Evolutionary conservation across 2,329 filamentous ascomycete species (phyloP).

Genomic region (Chrysoporthe deuterocubensis): DNA sequence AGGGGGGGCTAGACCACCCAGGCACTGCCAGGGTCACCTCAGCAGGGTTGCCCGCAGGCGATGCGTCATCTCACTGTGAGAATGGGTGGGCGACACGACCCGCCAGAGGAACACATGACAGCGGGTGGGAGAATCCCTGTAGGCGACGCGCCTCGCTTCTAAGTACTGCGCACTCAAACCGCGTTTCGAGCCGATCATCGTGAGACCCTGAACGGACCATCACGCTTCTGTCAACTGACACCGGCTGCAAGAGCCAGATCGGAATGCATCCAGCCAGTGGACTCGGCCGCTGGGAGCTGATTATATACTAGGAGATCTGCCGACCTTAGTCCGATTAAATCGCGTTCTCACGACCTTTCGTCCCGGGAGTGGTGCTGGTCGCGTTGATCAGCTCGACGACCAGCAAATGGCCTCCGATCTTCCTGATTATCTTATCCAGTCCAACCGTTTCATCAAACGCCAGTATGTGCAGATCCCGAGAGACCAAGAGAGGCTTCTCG

Average conservation of each 20-base stretch:
- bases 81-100: not conserved
- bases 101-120: conserved; percentile 19
- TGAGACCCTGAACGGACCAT: not conserved
- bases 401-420: conserved; percentile 24
- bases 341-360: not conserved
- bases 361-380: not conserved
- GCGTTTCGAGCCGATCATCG: conserved; percentile 14
- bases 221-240: not conserved
- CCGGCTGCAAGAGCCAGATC: not conserved
- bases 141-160: conserved; percentile 13
- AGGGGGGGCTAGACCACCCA: not conserved
- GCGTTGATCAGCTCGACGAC: not conserved
- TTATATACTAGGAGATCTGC: not conserved
- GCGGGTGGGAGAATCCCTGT: conserved; percentile 13
- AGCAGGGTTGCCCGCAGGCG: conserved; percentile 11
- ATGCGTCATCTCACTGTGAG: conserved; percentile 20
- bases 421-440: conserved; percentile 34
- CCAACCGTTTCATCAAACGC: conserved; percentile 42
- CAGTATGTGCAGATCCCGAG: conserved; percentile 49
- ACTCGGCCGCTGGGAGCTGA: not conserved
- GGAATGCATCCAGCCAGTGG: not conserved
- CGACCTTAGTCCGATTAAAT: not conserved
- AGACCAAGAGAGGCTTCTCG: conserved; percentile 55
- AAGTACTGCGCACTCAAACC: not conserved
- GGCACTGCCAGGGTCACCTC: conserved; percentile 1